A percentile compares a stretch with the other conserved stretches of the same genome.
These are phyloP conservation scores for Quercus gilva DNA, from an alignment of 306 rosid species.

Conservation along the genomic window DNA sequence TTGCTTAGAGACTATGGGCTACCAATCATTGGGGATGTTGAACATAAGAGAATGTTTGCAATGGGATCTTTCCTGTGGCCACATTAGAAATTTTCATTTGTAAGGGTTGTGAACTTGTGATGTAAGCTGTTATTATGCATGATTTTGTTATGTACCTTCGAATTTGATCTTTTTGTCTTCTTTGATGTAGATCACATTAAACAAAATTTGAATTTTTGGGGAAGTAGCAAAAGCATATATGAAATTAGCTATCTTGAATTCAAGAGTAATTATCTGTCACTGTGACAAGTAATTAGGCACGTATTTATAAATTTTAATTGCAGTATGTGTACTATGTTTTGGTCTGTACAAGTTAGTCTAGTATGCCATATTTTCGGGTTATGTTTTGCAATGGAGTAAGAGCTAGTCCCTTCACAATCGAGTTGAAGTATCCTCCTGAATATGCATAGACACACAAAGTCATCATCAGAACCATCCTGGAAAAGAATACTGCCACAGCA, in stretches of 20 bases:
- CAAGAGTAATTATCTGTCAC: no score
- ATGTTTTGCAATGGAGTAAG: constrained; percentile 59
- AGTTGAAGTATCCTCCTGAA: constrained; percentile 94
- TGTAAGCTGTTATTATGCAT: not conserved
- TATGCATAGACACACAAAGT: not conserved
- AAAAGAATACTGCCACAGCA: constrained; percentile 25
- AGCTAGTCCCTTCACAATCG: constrained; percentile 74
- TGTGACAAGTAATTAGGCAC: no score
- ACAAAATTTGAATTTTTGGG: no score
- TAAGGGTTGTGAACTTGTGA: not conserved
- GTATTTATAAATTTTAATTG: not conserved
- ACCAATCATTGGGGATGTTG: constrained; percentile 43
- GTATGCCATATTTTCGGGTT: constrained; percentile 48
- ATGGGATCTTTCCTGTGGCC: constrained; percentile 66
- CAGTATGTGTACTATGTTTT: not conserved
- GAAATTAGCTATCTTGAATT: no score
- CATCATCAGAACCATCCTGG: not conserved
- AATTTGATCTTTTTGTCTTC: not conserved
- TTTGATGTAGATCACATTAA: no score
- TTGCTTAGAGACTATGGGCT: constrained; percentile 63
- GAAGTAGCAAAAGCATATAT: no score
- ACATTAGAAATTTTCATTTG: not conserved
- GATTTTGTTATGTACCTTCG: not conserved
- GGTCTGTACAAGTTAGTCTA: not conserved
- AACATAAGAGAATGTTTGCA: constrained; percentile 53